Conservation (phyloP, 371 early-diverging fungal genomes). For the Zancudomyces culisetae region DNA sequence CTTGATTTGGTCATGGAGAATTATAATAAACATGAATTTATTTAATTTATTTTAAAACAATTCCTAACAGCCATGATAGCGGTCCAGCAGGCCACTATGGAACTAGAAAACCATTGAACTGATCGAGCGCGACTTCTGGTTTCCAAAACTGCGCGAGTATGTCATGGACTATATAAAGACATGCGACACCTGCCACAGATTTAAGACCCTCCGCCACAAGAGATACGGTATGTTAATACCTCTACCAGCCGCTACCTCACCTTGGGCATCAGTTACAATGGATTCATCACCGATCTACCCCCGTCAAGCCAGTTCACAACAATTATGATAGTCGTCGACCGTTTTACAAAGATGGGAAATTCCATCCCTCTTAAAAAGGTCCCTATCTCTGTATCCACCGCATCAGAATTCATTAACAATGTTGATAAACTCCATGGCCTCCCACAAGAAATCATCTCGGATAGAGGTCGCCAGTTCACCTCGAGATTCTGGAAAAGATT, state of each 20-base stretch:
- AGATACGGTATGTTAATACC: constrained; percentile 20
- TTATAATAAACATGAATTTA: no score
- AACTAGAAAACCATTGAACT: background rate
- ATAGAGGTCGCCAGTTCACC: constrained; percentile 23
- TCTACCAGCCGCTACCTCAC: constrained; percentile 12
- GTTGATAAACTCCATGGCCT: constrained; percentile 17
- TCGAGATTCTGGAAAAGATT: constrained; percentile 22
- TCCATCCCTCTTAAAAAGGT: constrained; percentile 9
- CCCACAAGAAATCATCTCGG: constrained; percentile 22
- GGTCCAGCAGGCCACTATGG: constrained; percentile 1
- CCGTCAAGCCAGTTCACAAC: constrained; percentile 7
- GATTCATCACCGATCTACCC: constrained; percentile 23
- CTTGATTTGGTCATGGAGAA: no score
- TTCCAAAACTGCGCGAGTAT: background rate
- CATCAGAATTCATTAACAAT: constrained; percentile 8
- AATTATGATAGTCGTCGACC: constrained; percentile 16
- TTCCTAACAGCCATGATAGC: background rate
- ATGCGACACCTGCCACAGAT: background rate
- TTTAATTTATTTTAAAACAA: no score
- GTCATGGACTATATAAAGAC: background rate
- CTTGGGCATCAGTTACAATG: constrained; percentile 12
- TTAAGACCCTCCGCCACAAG: background rate
- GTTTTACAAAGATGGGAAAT: constrained; percentile 14
- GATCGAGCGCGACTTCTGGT: background rate
- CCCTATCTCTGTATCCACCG: constrained; percentile 8